Percentiles rank a stretch among this genome's conserved stretches.
Conservation (phyloP, 345 rosid species). For the Anacardium occidentale region DNA sequence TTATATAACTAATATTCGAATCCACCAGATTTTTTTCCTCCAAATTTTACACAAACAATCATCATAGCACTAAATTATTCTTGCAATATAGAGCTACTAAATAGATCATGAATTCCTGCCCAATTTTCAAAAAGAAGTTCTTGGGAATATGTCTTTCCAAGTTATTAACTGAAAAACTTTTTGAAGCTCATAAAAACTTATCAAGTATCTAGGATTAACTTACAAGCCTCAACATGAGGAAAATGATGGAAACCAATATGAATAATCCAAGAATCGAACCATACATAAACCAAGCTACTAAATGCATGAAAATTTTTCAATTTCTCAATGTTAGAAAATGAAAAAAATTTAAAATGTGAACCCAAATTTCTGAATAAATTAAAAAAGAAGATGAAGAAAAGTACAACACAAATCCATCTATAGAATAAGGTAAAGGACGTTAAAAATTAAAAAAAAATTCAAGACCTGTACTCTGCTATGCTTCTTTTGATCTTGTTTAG, state of each 20-base stretch:
- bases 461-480: conserved; percentile 1
- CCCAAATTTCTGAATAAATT: background rate
- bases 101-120: background rate
- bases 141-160: background rate
- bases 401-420: background rate
- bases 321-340: background rate
- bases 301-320: background rate
- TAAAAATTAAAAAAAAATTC: background rate
- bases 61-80: background rate
- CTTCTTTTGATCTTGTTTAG: background rate
- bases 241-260: background rate
- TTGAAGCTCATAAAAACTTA: background rate
- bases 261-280: conserved; percentile 2
- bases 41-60: background rate
- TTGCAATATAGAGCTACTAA: background rate
- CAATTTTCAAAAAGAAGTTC: background rate
- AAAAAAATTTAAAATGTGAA: background rate
- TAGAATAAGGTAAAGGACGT: background rate
- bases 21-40: background rate
- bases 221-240: background rate
- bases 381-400: background rate
- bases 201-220: background rate
- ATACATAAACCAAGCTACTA: background rate
- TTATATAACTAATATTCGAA: background rate
- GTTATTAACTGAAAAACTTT: background rate